Evolutionary conservation across 1,139 yeast genomes (phyloP).

Genomic region (Casaregolazyma lundiana): DNA sequence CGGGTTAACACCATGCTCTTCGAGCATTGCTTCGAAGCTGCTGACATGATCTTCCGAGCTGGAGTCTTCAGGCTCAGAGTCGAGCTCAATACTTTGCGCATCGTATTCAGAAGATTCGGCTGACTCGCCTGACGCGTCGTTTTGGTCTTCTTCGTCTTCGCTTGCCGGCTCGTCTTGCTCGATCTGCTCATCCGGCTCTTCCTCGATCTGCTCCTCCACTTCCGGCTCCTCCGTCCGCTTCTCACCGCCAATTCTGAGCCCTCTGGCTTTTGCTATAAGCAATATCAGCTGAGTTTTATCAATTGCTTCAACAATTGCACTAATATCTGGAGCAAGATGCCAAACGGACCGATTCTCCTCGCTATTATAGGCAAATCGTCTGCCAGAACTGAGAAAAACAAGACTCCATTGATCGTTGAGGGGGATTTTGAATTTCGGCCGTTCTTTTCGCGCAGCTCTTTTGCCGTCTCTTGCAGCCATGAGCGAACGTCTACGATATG

Average conservation of each 20-base stretch:
- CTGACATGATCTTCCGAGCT: slow-evolving; percentile 11
- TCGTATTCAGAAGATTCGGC: slow-evolving; percentile 18
- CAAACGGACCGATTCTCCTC: slow-evolving; percentile 34
- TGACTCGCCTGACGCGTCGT: slow-evolving; percentile 15
- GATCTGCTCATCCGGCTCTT: neutral
- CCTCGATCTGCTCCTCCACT: slow-evolving; percentile 12
- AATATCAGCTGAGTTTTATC: slow-evolving; percentile 36
- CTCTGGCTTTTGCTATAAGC: slow-evolving; percentile 45
- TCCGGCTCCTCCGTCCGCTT: slow-evolving; percentile 7
- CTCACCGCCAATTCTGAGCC: slow-evolving; percentile 31
- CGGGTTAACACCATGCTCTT: slow-evolving; percentile 35
- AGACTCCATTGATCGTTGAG: slow-evolving; percentile 37
- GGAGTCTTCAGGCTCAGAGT: slow-evolving; percentile 13
- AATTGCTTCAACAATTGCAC: slow-evolving; percentile 29
- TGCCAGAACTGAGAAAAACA: slow-evolving; percentile 42
- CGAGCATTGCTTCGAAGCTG: slow-evolving; percentile 32
- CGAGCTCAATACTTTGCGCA: slow-evolving; percentile 14
- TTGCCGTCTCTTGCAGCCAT: too few species aligned
- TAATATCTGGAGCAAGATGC: slow-evolving; percentile 34
- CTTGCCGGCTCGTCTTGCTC: slow-evolving; percentile 13
- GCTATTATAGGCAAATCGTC: slow-evolving; percentile 41
- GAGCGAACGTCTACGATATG: too few species aligned
- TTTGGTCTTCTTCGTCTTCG: slow-evolving; percentile 11
- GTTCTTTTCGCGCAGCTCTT: slow-evolving; percentile 10
- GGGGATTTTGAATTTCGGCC: slow-evolving; percentile 22